These are phyloP conservation scores for Botrytis byssoidea DNA, from an alignment of 2,329 filamentous ascomycete species.

Conservation along the genomic window DNA sequence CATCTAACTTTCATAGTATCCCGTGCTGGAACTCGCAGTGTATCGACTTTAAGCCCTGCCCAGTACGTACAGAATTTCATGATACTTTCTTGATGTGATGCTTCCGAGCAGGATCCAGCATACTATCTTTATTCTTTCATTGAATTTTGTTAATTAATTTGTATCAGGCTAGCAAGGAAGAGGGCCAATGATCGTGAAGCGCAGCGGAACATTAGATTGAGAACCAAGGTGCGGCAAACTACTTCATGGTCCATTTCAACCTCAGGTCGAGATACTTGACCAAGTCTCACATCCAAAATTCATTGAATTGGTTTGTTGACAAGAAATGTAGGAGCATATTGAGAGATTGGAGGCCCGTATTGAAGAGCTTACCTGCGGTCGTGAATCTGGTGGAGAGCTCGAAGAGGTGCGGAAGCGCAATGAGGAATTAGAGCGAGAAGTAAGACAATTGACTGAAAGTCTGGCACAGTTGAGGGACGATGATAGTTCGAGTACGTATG, in stretches of 20 bases:
- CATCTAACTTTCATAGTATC: conserved; percentile 33
- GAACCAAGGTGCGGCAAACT: conserved; percentile 16
- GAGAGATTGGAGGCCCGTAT: conserved; percentile 74
- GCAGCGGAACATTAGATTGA: conserved; percentile 63
- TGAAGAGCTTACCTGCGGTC: conserved; percentile 60
- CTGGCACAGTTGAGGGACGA: conserved; percentile 22
- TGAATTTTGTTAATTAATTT: conserved; percentile 55
- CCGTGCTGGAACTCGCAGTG: conserved; percentile 63
- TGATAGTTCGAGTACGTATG: conserved; percentile 21
- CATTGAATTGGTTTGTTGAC: neutral
- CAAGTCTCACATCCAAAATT: neutral
- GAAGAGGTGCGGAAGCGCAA: conserved; percentile 53
- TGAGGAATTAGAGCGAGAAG: conserved; percentile 53
- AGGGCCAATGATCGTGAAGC: conserved; percentile 88
- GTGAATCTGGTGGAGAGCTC: conserved; percentile 45
- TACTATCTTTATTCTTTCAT: too few species aligned
- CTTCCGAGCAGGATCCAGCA: neutral
- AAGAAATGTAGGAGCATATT: conserved; percentile 59
- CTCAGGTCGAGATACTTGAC: neutral
- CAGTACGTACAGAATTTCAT: conserved; percentile 15
- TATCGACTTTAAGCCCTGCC: conserved; percentile 64
- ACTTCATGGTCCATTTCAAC: neutral
- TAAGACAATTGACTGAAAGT: conserved; percentile 38
- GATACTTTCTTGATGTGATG: neutral
- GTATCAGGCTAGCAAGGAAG: conserved; percentile 84